Conservation (phyloP, 495 filamentous ascomycete species). For the Neurospora sp. region DNA sequence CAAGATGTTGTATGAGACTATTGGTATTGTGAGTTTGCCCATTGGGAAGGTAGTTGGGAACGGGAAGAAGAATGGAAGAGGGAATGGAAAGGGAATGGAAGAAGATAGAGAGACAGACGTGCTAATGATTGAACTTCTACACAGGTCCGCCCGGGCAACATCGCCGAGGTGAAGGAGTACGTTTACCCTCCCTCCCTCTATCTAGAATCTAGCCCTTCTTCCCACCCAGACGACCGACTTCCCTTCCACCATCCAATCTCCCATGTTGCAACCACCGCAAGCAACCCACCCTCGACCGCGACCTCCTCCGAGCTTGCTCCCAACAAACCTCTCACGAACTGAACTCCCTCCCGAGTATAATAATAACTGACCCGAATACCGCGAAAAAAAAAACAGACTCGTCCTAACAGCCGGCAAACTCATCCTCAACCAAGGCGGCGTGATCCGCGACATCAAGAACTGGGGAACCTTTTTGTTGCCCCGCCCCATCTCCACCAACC, state of each 20-base stretch:
- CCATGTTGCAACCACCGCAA: too few species aligned
- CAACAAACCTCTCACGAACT: too few species aligned
- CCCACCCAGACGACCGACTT: background rate
- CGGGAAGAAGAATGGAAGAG: background rate
- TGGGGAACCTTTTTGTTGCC: constrained; percentile 89
- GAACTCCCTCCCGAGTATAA: too few species aligned
- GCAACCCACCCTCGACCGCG: too few species aligned
- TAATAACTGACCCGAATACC: too few species aligned
- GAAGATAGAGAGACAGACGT: background rate
- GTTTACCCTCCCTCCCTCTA: constrained; percentile 14
- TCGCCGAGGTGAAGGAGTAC: constrained; percentile 91
- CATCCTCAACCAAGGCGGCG: constrained; percentile 75
- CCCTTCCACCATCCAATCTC: too few species aligned
- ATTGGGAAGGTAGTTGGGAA: too few species aligned
- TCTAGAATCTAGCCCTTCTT: background rate
- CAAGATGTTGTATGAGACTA: constrained; percentile 93
- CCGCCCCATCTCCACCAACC: constrained; percentile 59
- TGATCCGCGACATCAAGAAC: constrained; percentile 85
- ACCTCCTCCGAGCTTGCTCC: too few species aligned
- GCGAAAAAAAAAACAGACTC: constrained; percentile 45
- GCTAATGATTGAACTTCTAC: constrained; percentile 3
- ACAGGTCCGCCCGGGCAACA: constrained; percentile 80
- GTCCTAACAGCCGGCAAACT: constrained; percentile 75
- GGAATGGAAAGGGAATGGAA: background rate
- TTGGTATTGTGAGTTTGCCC: constrained; percentile 65